These are phyloP conservation scores for Leucocoprinus birnbaumii DNA, from an alignment of 768 basidiomycete species.

Conservation along the genomic window DNA sequence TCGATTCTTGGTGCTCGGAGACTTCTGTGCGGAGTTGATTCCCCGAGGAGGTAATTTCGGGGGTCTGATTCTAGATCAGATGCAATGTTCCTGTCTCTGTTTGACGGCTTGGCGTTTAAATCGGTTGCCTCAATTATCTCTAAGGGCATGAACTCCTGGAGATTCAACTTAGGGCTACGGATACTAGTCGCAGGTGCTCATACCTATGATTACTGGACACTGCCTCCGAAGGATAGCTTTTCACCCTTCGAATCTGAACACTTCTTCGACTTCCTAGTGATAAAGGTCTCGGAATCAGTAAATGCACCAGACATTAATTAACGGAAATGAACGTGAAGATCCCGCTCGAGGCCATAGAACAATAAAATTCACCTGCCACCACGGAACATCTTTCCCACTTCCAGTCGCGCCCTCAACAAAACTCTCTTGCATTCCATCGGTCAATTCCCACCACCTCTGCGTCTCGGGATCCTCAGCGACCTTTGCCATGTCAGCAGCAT, in stretches of 20 bases:
- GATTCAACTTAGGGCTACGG: background rate
- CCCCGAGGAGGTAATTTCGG: no score
- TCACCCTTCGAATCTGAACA: slow-evolving; percentile 45
- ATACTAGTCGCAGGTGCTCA: background rate
- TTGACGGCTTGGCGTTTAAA: no score
- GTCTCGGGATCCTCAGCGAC: slow-evolving; percentile 68
- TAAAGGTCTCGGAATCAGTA: background rate
- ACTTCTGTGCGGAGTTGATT: no score
- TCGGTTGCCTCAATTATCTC: no score
- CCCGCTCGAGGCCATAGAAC: background rate
- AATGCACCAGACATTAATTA: background rate
- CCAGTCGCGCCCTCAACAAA: slow-evolving; percentile 68
- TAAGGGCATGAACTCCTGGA: no score
- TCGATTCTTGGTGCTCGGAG: no score
- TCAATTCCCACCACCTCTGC: slow-evolving; percentile 74
- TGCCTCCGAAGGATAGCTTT: background rate
- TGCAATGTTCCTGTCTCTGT: no score
- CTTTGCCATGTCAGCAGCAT: slow-evolving; percentile 60
- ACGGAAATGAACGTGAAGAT: background rate
- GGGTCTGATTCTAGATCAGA: no score
- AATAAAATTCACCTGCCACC: slow-evolving; percentile 58
- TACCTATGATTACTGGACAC: background rate
- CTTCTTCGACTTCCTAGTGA: slow-evolving; percentile 53
- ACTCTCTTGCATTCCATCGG: slow-evolving; percentile 77
- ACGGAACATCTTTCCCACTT: slow-evolving; percentile 64